These are phyloP conservation scores for Aspergillus hortae DNA, from an alignment of 2,329 filamentous ascomycete species.

Conservation along the genomic window DNA sequence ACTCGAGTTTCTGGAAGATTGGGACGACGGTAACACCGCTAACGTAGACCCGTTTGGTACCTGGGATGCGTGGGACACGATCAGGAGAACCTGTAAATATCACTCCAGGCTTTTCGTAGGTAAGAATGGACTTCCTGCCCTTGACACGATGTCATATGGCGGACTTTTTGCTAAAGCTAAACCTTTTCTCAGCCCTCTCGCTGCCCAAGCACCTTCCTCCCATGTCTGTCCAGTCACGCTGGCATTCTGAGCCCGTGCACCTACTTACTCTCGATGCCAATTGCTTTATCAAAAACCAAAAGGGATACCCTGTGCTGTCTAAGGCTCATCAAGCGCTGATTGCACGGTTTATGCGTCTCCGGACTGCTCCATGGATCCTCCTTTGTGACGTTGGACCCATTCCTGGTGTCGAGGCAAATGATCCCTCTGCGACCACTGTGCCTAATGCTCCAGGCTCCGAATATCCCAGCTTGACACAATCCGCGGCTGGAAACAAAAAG, in stretches of 20 bases:
- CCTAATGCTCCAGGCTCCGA: conserved; percentile 29
- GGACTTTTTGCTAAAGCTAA: conserved; percentile 14
- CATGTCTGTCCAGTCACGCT: conserved; percentile 54
- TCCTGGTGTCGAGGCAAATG: conserved; percentile 40
- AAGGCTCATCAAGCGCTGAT: conserved; percentile 58
- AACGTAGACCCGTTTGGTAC: conserved; percentile 69
- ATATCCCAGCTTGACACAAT: conserved; percentile 70
- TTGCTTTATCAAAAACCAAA: conserved; percentile 56
- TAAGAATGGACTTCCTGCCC: conserved; percentile 49
- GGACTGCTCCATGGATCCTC: conserved; percentile 58
- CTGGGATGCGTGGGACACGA: conserved; percentile 93
- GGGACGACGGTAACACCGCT: conserved; percentile 32
- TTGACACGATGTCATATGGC: neutral
- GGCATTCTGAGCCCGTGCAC: conserved; percentile 62
- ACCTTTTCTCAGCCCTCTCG: conserved; percentile 47
- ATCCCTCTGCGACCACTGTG: conserved; percentile 16
- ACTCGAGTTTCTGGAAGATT: conserved; percentile 33
- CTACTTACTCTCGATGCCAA: conserved; percentile 52
- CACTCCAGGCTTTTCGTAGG: conserved; percentile 75
- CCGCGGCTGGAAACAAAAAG: conserved; percentile 50
- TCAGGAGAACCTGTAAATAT: conserved; percentile 83
- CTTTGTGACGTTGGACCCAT: conserved; percentile 57
- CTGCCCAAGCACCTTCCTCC: conserved; percentile 59
- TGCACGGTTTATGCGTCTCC: conserved; percentile 55
- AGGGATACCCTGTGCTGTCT: conserved; percentile 57